Conservation (phyloP, 306 rosid genomes). For the Amphicarpaea edgeworthii region DNA sequence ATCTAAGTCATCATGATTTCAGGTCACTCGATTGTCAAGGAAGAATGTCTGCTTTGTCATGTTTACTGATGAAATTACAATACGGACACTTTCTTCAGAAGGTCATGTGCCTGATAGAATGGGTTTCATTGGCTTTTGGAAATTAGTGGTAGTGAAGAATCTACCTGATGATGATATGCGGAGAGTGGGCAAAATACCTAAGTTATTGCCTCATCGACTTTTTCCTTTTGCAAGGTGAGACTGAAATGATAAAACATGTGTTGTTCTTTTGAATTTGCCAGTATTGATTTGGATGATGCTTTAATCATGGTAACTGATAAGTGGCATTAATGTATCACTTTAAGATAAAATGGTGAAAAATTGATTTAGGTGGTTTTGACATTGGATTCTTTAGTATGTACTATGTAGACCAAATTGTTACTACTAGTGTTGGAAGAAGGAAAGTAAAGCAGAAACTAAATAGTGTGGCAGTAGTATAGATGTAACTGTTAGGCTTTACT, state of each 20-base stretch:
- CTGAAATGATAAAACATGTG: slow-evolving; percentile 9
- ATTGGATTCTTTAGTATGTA: background rate
- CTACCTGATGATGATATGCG: slow-evolving; percentile 92
- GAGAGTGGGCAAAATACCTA: slow-evolving; percentile 95
- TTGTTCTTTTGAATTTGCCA: slow-evolving; percentile 15
- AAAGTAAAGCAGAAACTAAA: slow-evolving; percentile 3
- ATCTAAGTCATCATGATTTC: slow-evolving; percentile 51
- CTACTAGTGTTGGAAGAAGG: slow-evolving; percentile 4
- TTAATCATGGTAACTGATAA: slow-evolving; percentile 19
- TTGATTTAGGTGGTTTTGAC: slow-evolving; percentile 1
- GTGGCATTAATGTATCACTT: slow-evolving; percentile 17
- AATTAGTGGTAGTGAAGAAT: slow-evolving; percentile 82
- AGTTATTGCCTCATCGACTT: slow-evolving; percentile 92
- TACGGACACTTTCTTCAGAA: slow-evolving; percentile 72
- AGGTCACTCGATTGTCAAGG: slow-evolving; percentile 89
- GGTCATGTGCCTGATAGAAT: slow-evolving; percentile 79
- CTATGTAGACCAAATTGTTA: slow-evolving; percentile 18
- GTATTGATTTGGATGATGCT: slow-evolving; percentile 36
- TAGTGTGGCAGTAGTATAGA: background rate
- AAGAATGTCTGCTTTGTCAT: slow-evolving; percentile 96
- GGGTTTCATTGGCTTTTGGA: slow-evolving; percentile 97
- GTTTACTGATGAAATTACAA: slow-evolving; percentile 85
- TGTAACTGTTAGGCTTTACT: background rate
- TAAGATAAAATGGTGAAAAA: background rate
- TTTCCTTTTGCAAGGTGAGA: slow-evolving; percentile 96